Percentiles rank a stretch among this genome's conserved stretches.
These are phyloP conservation scores for Cytospora leucostoma DNA, from an alignment of 2,329 filamentous ascomycete genomes.

Conservation along the genomic window DNA sequence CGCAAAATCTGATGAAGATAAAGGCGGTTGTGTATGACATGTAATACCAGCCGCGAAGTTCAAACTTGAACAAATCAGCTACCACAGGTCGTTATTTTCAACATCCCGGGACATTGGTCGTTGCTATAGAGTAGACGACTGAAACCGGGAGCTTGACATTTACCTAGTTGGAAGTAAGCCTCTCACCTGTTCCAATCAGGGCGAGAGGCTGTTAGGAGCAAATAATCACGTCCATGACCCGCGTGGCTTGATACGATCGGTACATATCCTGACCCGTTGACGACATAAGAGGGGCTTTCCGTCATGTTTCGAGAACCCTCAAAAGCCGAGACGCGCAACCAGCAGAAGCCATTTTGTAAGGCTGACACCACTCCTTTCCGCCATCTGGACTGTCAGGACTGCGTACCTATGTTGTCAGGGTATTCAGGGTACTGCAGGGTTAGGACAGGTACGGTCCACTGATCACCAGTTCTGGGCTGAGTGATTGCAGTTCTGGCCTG, in stretches of 20 bases:
- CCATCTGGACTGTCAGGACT: background rate
- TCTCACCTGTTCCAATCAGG: background rate
- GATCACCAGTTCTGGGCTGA: constrained; percentile 11
- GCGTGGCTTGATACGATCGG: background rate
- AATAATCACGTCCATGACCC: background rate
- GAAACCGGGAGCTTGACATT: background rate
- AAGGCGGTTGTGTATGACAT: background rate
- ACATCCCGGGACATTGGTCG: too few relatives aligned
- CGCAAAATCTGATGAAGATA: background rate
- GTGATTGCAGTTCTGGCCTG: constrained; percentile 10
- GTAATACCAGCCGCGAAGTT: background rate
- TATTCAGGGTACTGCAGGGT: background rate
- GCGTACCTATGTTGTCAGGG: background rate
- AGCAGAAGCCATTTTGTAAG: background rate
- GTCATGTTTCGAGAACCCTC: background rate
- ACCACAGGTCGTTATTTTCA: background rate
- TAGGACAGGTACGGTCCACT: constrained; percentile 1
- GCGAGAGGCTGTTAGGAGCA: background rate
- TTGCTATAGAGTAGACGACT: too few relatives aligned
- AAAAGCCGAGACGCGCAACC: background rate
- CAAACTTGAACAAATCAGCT: background rate
- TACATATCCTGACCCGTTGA: background rate
- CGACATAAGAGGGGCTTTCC: constrained; percentile 1
- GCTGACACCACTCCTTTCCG: background rate
- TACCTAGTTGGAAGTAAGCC: background rate